A percentile compares a stretch with the other conserved stretches of the same genome.
These are phyloP conservation scores for Talaromyces funiculosus DNA, from an alignment of 2,329 filamentous ascomycete genomes.

Conservation along the genomic window DNA sequence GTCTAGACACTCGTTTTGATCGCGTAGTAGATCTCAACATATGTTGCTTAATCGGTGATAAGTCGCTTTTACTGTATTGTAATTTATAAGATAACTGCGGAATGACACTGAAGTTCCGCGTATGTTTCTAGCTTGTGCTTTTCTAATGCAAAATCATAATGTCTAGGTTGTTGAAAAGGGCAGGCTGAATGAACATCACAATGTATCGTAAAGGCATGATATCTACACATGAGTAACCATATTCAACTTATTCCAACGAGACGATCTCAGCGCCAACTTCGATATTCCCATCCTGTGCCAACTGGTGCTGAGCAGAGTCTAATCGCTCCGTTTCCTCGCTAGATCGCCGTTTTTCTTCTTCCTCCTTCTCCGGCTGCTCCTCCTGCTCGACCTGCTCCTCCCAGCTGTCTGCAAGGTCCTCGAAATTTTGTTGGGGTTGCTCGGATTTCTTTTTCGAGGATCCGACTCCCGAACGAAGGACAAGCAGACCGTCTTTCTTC, in stretches of 20 bases:
- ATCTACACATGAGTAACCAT: neutral
- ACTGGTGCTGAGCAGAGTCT: neutral
- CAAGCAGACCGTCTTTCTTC: constrained; percentile 23
- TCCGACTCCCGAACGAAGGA: constrained; percentile 32
- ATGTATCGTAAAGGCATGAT: neutral
- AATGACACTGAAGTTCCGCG: too few relatives aligned
- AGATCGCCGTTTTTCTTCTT: constrained; percentile 7
- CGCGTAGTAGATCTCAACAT: neutral
- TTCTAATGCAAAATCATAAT: too few relatives aligned
- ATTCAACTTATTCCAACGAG: neutral
- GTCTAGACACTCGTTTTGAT: neutral
- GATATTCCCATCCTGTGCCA: neutral
- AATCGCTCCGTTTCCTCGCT: constrained; percentile 8
- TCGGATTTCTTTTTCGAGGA: constrained; percentile 22
- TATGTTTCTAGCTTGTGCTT: neutral
- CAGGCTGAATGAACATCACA: neutral
- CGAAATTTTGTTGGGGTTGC: constrained; percentile 1
- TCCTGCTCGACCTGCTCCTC: constrained; percentile 43
- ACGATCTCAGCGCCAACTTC: neutral
- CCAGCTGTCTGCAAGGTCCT: constrained; percentile 42
- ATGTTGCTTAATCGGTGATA: neutral
- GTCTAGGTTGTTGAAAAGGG: neutral
- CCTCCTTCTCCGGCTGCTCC: constrained; percentile 25
- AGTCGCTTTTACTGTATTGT: neutral
- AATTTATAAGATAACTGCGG: neutral